Evolutionary conservation across 2,329 filamentous ascomycete species (phyloP).

Genomic region (Fusarium avenaceum): DNA sequence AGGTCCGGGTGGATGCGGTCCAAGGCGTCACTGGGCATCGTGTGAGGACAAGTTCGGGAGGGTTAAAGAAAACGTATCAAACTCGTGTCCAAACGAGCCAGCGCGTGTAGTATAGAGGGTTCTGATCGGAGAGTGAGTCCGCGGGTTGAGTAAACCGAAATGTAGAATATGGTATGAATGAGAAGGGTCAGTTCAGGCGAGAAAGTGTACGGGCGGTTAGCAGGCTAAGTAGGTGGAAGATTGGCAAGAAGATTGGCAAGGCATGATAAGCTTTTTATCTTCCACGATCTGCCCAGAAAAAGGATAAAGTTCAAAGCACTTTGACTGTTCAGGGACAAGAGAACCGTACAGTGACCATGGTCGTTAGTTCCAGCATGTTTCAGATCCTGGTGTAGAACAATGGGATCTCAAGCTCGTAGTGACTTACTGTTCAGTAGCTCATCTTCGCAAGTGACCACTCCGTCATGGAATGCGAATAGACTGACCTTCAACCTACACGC

Average conservation of each 20-base stretch:
- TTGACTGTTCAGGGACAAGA: not conserved
- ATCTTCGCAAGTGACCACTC: not conserved
- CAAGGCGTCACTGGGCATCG: constrained; percentile 8
- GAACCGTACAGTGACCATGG: constrained; percentile 9
- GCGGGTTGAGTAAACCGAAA: too few species aligned
- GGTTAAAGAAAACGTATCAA: too few species aligned
- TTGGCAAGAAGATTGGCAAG: not conserved
- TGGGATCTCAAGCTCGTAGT: constrained; percentile 8
- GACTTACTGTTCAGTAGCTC: not conserved
- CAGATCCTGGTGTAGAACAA: not conserved
- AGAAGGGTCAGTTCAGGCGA: too few species aligned
- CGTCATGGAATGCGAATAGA: not conserved
- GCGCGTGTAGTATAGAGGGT: not conserved
- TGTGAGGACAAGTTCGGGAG: too few species aligned
- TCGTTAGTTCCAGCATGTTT: not conserved
- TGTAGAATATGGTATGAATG: too few species aligned
- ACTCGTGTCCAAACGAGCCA: too few species aligned
- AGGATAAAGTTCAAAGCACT: not conserved
- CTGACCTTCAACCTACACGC: not conserved
- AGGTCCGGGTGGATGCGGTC: constrained; percentile 44
- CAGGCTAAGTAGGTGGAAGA: too few species aligned
- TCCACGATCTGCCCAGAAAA: not conserved
- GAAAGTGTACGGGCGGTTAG: not conserved
- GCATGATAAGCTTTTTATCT: constrained; percentile 9
- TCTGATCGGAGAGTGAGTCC: too few species aligned